Evolutionary conservation across 257 asterid genomes (phyloP), one percentile per base, ranked within the genome.

Genomic region (Solanum paucissectum): DNA sequence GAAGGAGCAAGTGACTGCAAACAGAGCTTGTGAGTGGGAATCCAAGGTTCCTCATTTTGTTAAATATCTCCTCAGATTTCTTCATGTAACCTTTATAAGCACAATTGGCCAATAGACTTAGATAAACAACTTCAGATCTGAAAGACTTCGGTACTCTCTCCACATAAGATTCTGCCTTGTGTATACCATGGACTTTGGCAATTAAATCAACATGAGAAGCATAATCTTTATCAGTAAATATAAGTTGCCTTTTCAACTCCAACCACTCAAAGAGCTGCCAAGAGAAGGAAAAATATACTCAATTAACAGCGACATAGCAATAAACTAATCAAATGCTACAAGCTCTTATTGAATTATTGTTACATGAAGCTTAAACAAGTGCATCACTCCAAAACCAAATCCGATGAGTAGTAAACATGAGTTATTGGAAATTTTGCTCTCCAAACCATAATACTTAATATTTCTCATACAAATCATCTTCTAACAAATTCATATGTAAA

Each of bases 1-100:
- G 90, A 89, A 92, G 93, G 37, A 96, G 93, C 91, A 95, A 83
- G 90, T 96, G 98, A 90, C 94, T 90, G 91, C 89, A 96, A 83
- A 93, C 76, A 88, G 93, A 93, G 90, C 87, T 12, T 25, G 98
- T 76, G 29, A 90, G 7, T 66, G 95, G 93, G 87, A 92, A 90
- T 86, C 75, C 92, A 44, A 93, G 87, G 55, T 86, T 89, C 92
- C 91, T 95, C 94, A 96, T 95, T 89, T 92, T 93, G 89, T 93
- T 93, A 89, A 96, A 95, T 49, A 93, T 33, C 46, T 93, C 94
- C 92, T 93, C 95, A 12, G 95, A 73, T 92, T 94, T 95, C 87
- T 87, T 92, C 88, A 86, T 83, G 69, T 93, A 84, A 62, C 71
- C 64, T 16, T 33, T 32, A 29, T 91, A 64, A 75, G 91, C 98